Conservation (phyloP, 192 early-diverging fungal genomes). For the Spizellomyces punctatus region DNA sequence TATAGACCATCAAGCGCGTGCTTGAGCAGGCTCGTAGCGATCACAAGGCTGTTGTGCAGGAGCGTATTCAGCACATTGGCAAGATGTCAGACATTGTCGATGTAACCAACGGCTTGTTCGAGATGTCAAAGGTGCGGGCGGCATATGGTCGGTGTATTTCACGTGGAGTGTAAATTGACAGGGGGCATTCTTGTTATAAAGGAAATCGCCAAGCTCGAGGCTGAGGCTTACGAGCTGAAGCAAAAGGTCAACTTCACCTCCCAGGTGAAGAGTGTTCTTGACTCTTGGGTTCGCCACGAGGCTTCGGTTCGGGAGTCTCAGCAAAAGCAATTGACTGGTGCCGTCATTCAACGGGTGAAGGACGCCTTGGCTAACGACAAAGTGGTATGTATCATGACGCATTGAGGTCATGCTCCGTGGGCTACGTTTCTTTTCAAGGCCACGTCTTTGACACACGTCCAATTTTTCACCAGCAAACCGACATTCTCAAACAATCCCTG, state of each 20-base stretch:
- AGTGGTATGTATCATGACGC: slow-evolving; percentile 39
- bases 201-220: slow-evolving; percentile 92
- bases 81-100: slow-evolving; percentile 92
- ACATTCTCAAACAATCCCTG: slow-evolving; percentile 21
- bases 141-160: not conserved
- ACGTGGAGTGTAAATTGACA: not conserved
- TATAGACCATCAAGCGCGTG: slow-evolving; percentile 78
- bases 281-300: slow-evolving; percentile 98
- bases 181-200: slow-evolving; percentile 6
- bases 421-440: not conserved
- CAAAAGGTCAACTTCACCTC: slow-evolving; percentile 77
- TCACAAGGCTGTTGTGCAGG: slow-evolving; percentile 89
- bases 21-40: slow-evolving; percentile 83
- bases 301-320: slow-evolving; percentile 87
- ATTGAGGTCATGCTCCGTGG: not conserved
- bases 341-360: slow-evolving; percentile 83
- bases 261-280: slow-evolving; percentile 87
- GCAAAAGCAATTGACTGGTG: slow-evolving; percentile 83
- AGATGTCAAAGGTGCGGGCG: slow-evolving; percentile 78
- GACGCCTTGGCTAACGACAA: slow-evolving; percentile 70
- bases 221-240: slow-evolving; percentile 93
- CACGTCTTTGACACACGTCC: not conserved
- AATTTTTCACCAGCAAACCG: not conserved
- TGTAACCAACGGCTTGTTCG: slow-evolving; percentile 90
- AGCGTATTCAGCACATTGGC: slow-evolving; percentile 87